phyloP scores from a whole-genome alignment of 2,329 filamentous ascomycete genomes.

The Amauroascus verrucosus region DNA sequence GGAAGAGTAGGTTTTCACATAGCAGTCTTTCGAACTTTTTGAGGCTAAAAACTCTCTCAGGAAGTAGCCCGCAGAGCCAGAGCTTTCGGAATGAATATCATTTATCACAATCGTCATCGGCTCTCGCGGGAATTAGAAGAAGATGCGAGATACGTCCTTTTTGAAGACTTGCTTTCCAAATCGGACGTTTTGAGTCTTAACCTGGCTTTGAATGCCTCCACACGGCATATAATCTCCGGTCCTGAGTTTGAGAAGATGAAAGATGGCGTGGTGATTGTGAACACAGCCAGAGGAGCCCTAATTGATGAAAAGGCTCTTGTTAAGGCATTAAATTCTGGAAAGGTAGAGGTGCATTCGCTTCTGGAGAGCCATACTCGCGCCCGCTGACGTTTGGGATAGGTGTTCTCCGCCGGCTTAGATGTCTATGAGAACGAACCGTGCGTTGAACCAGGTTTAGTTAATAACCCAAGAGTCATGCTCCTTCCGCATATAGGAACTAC shows the following conservation, averaged over 20 bases:
- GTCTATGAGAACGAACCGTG: constrained; percentile 40
- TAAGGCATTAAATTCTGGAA: constrained; percentile 35
- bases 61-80: constrained; percentile 38
- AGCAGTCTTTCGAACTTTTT: neutral
- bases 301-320: constrained; percentile 40
- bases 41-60: constrained; percentile 20
- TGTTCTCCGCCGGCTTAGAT: constrained; percentile 37
- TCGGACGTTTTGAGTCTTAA: constrained; percentile 41
- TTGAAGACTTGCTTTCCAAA: constrained; percentile 38
- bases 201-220: constrained; percentile 36
- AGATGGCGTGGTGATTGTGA: constrained; percentile 28
- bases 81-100: constrained; percentile 40
- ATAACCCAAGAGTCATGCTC: constrained; percentile 41
- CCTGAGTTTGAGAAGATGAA: constrained; percentile 35
- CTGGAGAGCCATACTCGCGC: too few species aligned
- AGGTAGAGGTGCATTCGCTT: constrained; percentile 23
- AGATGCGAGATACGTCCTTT: constrained; percentile 37
- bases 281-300: constrained; percentile 27
- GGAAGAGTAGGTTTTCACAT: constrained; percentile 30
- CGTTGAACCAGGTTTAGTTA: constrained; percentile 39
- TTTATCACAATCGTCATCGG: constrained; percentile 39
- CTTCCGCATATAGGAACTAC: constrained; percentile 52
- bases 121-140: constrained; percentile 33
- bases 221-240: constrained; percentile 38
- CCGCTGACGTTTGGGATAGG: constrained; percentile 18